Evolutionary conservation across 2,329 filamentous ascomycete species (phyloP), one percentile per base, ranked within the genome.

Genomic region (Chrysosphaeria jannelii): DNA sequence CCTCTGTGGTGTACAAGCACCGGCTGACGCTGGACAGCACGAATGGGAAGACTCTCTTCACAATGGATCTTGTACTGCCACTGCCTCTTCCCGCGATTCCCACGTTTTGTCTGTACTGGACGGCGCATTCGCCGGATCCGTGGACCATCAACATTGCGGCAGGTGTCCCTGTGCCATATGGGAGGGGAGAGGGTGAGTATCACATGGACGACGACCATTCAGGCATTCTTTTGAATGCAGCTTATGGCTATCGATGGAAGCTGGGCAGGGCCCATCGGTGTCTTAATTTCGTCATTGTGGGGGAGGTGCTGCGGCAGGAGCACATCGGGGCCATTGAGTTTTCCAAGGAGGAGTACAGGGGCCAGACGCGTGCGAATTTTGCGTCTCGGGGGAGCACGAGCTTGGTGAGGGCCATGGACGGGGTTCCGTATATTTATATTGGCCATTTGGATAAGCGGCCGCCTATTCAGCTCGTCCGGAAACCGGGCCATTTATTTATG

Each of bases 221-320:
- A 0, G 38, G 39, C 1, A 38, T 41, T 3, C 38, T 62, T 4
- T 36, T 62, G 6, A 35, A 43, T 1, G 34, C 54, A 12, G 46
- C 51, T n/a, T 57, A 48, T 30, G 38, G 41, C 0, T 46, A 62
- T 35, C 47, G 56, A 6, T 50, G 45, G 41, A 15, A 28, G 0
- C 34, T 51, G 2, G 34, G 41, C 6, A 37, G 48, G 6, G 34
- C 36, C 9, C 37, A 42, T 3, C 48, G 50, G 23, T 41, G 53
- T 3, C 29, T 61, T n/a, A 47, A 46, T 8, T 33, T 60, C 15
- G 26, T 36, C 5, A 37, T 36, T 4, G 24, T 27, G 4, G 35
- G 33, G 5, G 31, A 27, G 5, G 15, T 33, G 2, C 23, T 50
- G 3, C 28, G 34, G 0, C 23, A 36, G n/a, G 20, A 38, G 0